These are phyloP conservation scores for Choiromyces venosus DNA, from an alignment of 495 filamentous ascomycete genomes.

Conservation along the genomic window DNA sequence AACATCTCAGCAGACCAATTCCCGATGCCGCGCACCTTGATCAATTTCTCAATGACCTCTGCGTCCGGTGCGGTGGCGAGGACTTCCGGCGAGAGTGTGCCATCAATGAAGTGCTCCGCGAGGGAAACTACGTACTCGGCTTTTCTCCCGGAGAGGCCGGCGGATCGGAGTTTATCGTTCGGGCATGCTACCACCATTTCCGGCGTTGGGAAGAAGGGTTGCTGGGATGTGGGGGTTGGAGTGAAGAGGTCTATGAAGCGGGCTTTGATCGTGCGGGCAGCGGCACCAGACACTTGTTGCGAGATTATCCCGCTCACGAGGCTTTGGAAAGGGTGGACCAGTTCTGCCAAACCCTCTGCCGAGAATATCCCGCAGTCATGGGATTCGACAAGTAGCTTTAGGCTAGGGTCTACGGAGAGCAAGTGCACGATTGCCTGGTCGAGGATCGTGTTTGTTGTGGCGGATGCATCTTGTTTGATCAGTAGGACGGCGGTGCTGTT, in stretches of 20 bases:
- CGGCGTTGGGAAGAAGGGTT: slow-evolving; percentile 64
- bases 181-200: slow-evolving; percentile 57
- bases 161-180: slow-evolving; percentile 65
- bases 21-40: slow-evolving; percentile 80
- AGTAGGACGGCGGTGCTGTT: slow-evolving; percentile 60
- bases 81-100: slow-evolving; percentile 68
- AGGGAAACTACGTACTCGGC: slow-evolving; percentile 89
- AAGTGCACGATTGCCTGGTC: slow-evolving; percentile 73
- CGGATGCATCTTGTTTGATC: slow-evolving; percentile 52
- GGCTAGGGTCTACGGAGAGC: slow-evolving; percentile 65
- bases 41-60: slow-evolving; percentile 72
- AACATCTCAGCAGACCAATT: slow-evolving; percentile 97
- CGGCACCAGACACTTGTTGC: slow-evolving; percentile 90
- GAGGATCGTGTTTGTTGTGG: slow-evolving; percentile 65
- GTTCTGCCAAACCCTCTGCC: slow-evolving; percentile 71
- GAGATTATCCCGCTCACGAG: slow-evolving; percentile 83
- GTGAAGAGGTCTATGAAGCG: slow-evolving; percentile 79
- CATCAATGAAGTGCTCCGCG: slow-evolving; percentile 68
- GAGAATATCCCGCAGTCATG: slow-evolving; percentile 75
- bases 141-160: slow-evolving; percentile 84
- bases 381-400: slow-evolving; percentile 65
- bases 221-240: slow-evolving; percentile 38
- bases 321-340: slow-evolving; percentile 79
- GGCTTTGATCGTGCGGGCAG: slow-evolving; percentile 76
- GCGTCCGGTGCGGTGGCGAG: slow-evolving; percentile 74